Evolutionary conservation across 345 rosid genomes (phyloP).

Genomic region (Clausena lansium): DNA sequence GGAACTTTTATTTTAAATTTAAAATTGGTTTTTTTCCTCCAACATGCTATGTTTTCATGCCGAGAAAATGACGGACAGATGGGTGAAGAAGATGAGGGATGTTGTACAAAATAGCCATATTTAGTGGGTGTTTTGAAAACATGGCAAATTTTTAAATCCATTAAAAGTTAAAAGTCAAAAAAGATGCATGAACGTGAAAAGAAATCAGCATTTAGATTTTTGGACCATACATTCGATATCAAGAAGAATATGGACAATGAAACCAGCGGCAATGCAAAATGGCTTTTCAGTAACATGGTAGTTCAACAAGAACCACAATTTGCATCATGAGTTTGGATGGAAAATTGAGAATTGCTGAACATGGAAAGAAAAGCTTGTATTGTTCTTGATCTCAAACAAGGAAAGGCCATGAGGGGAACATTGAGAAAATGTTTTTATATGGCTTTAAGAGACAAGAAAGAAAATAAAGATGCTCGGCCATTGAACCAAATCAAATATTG

Average conservation of each 20-base stretch:
- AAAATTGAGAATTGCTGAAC: not conserved
- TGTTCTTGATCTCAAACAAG: not conserved
- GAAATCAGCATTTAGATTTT: too few relatives aligned
- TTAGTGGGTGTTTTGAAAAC: not conserved
- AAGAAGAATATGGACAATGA: not conserved
- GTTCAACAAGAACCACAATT: not conserved
- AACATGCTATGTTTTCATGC: not conserved
- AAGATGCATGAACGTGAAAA: not conserved
- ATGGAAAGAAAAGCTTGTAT: conserved; percentile 1
- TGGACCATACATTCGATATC: not conserved
- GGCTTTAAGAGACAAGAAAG: conserved; percentile 22
- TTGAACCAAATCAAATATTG: not conserved
- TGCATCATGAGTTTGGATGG: not conserved
- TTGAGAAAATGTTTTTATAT: conserved; percentile 16
- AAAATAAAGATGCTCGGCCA: conserved; percentile 7
- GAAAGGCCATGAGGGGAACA: conserved; percentile 16
- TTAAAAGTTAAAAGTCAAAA: not conserved
- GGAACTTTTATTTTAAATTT: not conserved
- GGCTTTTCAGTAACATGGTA: not conserved
- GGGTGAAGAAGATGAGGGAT: not conserved
- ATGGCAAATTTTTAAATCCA: not conserved
- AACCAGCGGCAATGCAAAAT: not conserved
- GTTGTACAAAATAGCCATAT: not conserved
- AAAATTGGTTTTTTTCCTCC: not conserved
- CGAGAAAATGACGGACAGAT: not conserved